Evolutionary conservation across 2,329 filamentous ascomycete species (phyloP).

Genomic region (Botryotinia narcissicola): DNA sequence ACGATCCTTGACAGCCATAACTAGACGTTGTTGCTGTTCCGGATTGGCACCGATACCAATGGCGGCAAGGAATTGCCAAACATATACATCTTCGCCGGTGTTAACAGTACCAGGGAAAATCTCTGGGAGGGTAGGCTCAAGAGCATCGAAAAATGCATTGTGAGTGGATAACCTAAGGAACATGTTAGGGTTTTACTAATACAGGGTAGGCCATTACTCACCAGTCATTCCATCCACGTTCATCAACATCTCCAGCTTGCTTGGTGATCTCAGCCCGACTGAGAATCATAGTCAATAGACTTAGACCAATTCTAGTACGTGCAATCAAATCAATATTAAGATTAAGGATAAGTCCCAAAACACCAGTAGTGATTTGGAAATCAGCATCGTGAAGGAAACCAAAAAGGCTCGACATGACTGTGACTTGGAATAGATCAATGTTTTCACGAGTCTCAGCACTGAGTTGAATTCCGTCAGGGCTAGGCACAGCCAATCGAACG

Average conservation of each 20-base stretch:
- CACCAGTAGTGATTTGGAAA: conserved; percentile 84
- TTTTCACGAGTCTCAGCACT: conserved; percentile 80
- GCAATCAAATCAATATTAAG: conserved; percentile 82
- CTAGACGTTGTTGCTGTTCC: conserved; percentile 91
- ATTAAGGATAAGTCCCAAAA: conserved; percentile 79
- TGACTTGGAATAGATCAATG: conserved; percentile 83
- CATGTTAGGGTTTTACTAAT: conserved; percentile 36
- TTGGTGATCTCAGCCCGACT: conserved; percentile 93
- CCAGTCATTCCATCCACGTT: conserved; percentile 81
- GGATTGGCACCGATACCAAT: conserved; percentile 91
- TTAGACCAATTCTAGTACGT: conserved; percentile 82
- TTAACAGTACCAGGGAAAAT: conserved; percentile 93
- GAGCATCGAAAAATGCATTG: conserved; percentile 78
- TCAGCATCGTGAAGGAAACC: conserved; percentile 88
- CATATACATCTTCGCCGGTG: conserved; percentile 88
- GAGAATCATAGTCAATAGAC: conserved; percentile 88
- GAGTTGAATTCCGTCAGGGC: conserved; percentile 68
- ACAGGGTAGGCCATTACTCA: conserved; percentile 39
- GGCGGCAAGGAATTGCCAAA: conserved; percentile 96
- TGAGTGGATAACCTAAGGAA: conserved; percentile 67
- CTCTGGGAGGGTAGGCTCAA: conserved; percentile 79
- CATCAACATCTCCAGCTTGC: conserved; percentile 67
- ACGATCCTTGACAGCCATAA: conserved; percentile 94
- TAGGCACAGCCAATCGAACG: conserved; percentile 74
- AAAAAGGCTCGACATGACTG: conserved; percentile 87